Conservation (phyloP, 225 moss, liverwort and hornwort genomes). For the Physcomitrellopsis africana region DNA sequence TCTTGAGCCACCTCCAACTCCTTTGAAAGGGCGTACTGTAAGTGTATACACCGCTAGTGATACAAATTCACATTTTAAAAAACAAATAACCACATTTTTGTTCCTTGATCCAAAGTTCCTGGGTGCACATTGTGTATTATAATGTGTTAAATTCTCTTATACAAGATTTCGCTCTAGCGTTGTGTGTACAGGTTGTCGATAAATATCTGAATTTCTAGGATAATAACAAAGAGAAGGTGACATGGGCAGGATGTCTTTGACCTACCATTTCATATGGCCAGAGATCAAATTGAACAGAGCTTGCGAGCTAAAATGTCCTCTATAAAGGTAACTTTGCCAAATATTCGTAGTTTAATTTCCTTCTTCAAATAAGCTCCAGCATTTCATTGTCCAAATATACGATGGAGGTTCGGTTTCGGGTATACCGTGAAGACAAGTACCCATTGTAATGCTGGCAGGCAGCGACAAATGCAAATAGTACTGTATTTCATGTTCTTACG, state of each 20-base stretch:
- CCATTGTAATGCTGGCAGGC: background rate
- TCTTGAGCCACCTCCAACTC: constrained; percentile 69
- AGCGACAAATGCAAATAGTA: background rate
- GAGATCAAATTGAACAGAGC: constrained; percentile 94
- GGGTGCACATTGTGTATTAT: background rate
- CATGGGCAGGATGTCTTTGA: constrained; percentile 87
- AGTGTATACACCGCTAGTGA: constrained; percentile 28
- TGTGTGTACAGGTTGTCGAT: constrained; percentile 9
- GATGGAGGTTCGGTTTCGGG: background rate
- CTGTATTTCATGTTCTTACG: constrained; percentile 4
- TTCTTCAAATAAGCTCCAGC: constrained; percentile 12
- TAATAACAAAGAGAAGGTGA: constrained; percentile 25
- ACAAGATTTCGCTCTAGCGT: constrained; percentile 15
- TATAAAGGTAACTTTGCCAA: constrained; percentile 66
- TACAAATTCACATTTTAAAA: background rate
- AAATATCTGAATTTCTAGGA: constrained; percentile 15
- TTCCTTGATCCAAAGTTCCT: constrained; percentile 7
- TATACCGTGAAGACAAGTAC: too few relatives aligned
- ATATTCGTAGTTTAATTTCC: constrained; percentile 14
- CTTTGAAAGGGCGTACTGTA: constrained; percentile 74
- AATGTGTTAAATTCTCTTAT: constrained; percentile 15
- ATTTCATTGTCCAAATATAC: background rate
- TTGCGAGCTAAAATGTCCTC: constrained; percentile 86
- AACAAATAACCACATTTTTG: background rate
- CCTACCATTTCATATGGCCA: constrained; percentile 94